Percentiles rank a stretch among this genome's conserved stretches.
Conservation (phyloP, 768 basidiomycete species). For the Pulveroboletus sp. region DNA sequence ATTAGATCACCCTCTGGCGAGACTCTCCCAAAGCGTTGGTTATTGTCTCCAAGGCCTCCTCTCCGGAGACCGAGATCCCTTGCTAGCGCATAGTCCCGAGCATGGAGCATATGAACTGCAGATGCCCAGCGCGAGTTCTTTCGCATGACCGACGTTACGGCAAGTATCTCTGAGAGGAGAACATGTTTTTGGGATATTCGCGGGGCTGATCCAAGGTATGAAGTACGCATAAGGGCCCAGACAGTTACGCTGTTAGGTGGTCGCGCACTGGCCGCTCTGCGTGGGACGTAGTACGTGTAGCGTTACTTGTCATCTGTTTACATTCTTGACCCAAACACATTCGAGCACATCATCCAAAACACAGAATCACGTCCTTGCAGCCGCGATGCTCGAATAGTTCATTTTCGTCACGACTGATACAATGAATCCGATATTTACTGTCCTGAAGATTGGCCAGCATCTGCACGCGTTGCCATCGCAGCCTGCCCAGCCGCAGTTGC, state of each 20-base stretch:
- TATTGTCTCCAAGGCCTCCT: constrained; percentile 42
- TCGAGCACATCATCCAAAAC: not conserved
- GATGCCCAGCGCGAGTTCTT: constrained; percentile 97
- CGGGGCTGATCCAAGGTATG: constrained; percentile 9
- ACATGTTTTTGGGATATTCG: constrained; percentile 66
- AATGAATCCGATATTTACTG: constrained; percentile 26
- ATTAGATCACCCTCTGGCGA: constrained; percentile 82
- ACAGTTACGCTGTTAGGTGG: not conserved
- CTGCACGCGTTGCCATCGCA: constrained; percentile 68
- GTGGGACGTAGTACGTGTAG: not conserved
- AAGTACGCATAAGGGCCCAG: constrained; percentile 14
- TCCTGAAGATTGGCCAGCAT: constrained; percentile 32
- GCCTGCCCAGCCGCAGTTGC: constrained; percentile 90
- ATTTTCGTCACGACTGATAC: constrained; percentile 12
- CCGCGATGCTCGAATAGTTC: not conserved
- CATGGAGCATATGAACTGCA: constrained; percentile 54
- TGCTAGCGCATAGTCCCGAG: constrained; percentile 64
- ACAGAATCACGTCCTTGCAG: too few species aligned
- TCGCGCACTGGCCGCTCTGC: not conserved
- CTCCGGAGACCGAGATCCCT: constrained; percentile 71
- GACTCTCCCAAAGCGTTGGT: constrained; percentile 43
- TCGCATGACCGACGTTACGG: constrained; percentile 92
- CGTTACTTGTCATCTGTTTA: constrained; percentile 16
- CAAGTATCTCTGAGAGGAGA: constrained; percentile 82
- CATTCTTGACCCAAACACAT: not conserved